Base-by-base conservation (phyloP, 805 yeast species). In the Hanseniaspora nectarophila region DNA sequence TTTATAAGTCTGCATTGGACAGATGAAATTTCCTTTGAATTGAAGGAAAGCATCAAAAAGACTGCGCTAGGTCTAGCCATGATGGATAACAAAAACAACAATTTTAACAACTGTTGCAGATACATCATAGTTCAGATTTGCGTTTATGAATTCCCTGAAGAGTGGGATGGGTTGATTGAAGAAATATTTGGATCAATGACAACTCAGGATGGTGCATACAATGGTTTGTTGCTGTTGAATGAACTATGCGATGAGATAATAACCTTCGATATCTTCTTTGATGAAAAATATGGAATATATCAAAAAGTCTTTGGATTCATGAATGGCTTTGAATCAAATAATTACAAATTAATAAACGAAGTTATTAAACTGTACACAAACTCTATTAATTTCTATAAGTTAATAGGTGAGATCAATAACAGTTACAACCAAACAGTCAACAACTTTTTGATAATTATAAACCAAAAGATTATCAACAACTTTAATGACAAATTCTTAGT, bases 131-230 rank as follows among this genome's bases (percentile, higher is more conserved):
- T 84, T 5, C 94, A 85, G 60, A 85, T 90, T 15, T 87, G 95
- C 0, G 82, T 84, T 2, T 84, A 81, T 1, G 98, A 90, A 61
- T 90, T 77, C 61, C 98, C 98, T 0, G 97, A 92, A 61, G 95
- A 87, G 62, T 90, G 97, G 97, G 95, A 97, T 0, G 74, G 72
- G 21, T 68, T 89, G 44, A 62, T 85, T 53, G 61, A 66, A 32
- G 64, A 64, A 6, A 60, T 86, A 20, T 10, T 40, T 21, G 38
- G 34, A 6, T 18, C 10, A 4, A 10, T 39, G 20, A 12, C 16
- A 3, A 24, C 23, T 16, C 24, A 24, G 5, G 33, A 32, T 18
- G 16, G 13, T 5, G 43, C 10, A 6, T 80, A 78, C 59, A 61
- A 60, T 1, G 78, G 82, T 0, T 61, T 83, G 54, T 62, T 75